phyloP scores from a whole-genome alignment of 371 early-diverging fungal species.

The Lichtheimia corymbifera region DNA sequence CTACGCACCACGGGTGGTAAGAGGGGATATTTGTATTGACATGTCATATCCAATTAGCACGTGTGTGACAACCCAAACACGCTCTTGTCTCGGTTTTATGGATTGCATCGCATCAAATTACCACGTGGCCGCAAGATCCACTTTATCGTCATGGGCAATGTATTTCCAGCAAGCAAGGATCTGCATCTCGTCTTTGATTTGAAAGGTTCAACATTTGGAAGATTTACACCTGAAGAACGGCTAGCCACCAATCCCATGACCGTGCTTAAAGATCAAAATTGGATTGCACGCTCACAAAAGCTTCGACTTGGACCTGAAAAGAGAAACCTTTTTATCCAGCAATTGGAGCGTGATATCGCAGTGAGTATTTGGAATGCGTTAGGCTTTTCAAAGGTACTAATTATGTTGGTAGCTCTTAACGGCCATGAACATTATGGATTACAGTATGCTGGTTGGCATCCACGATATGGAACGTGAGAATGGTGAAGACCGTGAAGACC shows the following conservation, averaged over 20 bases:
- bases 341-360: conserved; percentile 81
- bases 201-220: conserved; percentile 61
- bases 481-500: conserved; percentile 79
- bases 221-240: conserved; percentile 64
- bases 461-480: conserved; percentile 87
- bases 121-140: conserved; percentile 91
- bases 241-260: conserved; percentile 72
- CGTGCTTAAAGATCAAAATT: conserved; percentile 94
- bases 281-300: conserved; percentile 69
- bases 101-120: conserved; percentile 92
- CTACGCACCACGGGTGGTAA: not conserved
- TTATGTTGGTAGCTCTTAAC: conserved; percentile 55
- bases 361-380: conserved; percentile 14
- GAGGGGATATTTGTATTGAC: not conserved
- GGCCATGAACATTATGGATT: conserved; percentile 93
- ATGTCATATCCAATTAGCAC: conserved; percentile 55
- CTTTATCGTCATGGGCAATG: conserved; percentile 98
- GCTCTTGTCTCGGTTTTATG: conserved; percentile 89
- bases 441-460: conserved; percentile 91
- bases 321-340: conserved; percentile 69
- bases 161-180: conserved; percentile 92
- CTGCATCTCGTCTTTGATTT: conserved; percentile 93
- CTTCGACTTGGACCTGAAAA: conserved; percentile 84
- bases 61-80: conserved; percentile 88
- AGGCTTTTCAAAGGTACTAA: not conserved